These are phyloP conservation scores for Asterionellopsis glacialis DNA, from an alignment of 108 stramenopile genomes.

Conservation along the genomic window DNA sequence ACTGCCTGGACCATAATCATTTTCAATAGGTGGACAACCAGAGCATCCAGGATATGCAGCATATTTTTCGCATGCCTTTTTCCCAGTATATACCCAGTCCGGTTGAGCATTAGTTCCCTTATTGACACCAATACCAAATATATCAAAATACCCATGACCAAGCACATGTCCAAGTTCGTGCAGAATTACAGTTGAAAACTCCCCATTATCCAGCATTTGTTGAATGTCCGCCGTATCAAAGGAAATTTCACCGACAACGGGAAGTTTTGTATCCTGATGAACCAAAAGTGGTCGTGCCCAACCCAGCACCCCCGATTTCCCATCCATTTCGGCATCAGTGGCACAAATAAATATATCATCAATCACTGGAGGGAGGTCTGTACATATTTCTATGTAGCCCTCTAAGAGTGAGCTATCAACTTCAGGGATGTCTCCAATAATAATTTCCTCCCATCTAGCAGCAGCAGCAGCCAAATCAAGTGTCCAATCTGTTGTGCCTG, in stretches of 20 bases:
- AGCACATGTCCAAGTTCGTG: slow-evolving; percentile 10
- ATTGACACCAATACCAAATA: neutral
- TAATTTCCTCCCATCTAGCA: neutral
- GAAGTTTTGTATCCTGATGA: neutral
- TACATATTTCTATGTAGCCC: neutral
- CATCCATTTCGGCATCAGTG: neutral
- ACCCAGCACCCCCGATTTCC: neutral
- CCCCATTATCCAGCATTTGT: neutral
- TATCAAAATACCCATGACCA: neutral
- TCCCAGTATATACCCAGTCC: neutral
- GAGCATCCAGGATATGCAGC: neutral
- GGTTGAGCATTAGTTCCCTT: neutral
- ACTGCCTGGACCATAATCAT: slow-evolving; percentile 1
- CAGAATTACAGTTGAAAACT: neutral
- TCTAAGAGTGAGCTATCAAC: neutral
- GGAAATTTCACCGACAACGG: neutral
- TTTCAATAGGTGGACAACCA: neutral
- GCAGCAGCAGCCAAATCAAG: neutral
- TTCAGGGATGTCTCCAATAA: neutral
- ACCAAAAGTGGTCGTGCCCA: neutral
- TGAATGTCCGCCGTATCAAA: neutral
- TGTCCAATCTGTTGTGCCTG: slow-evolving; percentile 8
- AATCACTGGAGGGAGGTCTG: neutral
- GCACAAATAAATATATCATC: slow-evolving; percentile 2
- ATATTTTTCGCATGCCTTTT: neutral